Evolutionary conservation across 208 protist species (phyloP), one percentile per base, ranked within the genome.

Genomic region (Leishmania martiniquensis): DNA sequence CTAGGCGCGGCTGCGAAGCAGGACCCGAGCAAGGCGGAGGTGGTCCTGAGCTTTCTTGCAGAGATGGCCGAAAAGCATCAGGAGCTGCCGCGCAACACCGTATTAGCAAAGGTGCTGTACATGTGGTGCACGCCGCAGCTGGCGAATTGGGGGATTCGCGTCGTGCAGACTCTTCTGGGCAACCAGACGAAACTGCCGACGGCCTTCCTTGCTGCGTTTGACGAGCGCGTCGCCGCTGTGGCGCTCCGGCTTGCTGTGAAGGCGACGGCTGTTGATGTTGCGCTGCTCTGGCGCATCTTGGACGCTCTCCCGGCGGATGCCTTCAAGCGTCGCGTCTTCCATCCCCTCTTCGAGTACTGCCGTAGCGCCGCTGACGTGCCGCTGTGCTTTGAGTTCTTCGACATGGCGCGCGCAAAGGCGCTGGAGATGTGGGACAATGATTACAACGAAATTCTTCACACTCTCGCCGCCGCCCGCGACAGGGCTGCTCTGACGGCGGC

Each of bases 381-480:
- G 22, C 78, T 94, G 20, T 87, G 85, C 29, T 82, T 91, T 44
- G 69, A 88, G 32, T 83, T 91, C 34, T 81, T 97, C 4, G 67
- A 60, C 9, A 55, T 87, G 66, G 88, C 82, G 9, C 37, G 62
- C 47, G 57, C 54, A 7, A 86, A 86, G 62, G 66, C 59, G 12
- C 81, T 95, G 22, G 91, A 96, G 82, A 83, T 97, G 71, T 97
- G 93, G 92, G 93, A 97, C 83, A 85, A 70, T 5, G 93, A 97
- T 79, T 97, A 88, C 66, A 57, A 91, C 55, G 74, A 89, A 42
- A 34, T 95, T 15, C 74, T 97, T n/a, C 15, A 20, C 37, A 86
- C 80, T 51, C 52, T 95, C 4, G n/a, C 67, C 7, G 59, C 80
- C 22, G 72, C 75, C 44, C 55, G 66, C 10, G 63, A 42, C 4